Conservation (phyloP, 139 green algal species). For the Chlorella sp. region DNA sequence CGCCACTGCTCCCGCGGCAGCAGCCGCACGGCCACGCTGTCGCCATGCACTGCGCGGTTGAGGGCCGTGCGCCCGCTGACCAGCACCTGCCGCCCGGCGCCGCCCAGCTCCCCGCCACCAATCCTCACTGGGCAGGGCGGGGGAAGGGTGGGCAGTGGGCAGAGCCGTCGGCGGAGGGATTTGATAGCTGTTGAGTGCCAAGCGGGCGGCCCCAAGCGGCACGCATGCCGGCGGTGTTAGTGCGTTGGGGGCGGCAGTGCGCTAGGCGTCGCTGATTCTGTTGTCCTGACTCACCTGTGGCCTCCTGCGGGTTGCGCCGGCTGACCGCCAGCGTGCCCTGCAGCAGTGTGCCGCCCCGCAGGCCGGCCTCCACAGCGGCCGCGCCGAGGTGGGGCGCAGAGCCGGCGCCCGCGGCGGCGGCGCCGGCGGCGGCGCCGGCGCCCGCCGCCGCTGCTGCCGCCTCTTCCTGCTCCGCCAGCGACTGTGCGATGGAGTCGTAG, state of each 20-base stretch:
- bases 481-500: conserved; percentile 29
- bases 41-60: conserved; percentile 56
- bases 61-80: conserved; percentile 39
- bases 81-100: conserved; percentile 23
- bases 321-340: conserved; percentile 41
- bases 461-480: background rate
- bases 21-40: conserved; percentile 66
- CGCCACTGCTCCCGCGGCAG: conserved; percentile 77
- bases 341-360: conserved; percentile 31
- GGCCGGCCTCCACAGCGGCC: conserved; percentile 39
- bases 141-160: no score
- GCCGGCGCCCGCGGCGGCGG: background rate
- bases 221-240: no score
- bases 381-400: conserved; percentile 30
- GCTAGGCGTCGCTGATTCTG: no score
- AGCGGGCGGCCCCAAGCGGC: no score
- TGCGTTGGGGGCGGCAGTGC: no score
- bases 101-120: background rate
- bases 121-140: no score
- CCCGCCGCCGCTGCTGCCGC: background rate
- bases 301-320: conserved; percentile 33
- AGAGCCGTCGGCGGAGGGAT: no score
- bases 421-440: background rate
- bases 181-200: no score
- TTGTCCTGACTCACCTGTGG: background rate